These are phyloP conservation scores for Danielia reshetovae DNA, from an alignment of 805 yeast genomes.

Conservation along the genomic window DNA sequence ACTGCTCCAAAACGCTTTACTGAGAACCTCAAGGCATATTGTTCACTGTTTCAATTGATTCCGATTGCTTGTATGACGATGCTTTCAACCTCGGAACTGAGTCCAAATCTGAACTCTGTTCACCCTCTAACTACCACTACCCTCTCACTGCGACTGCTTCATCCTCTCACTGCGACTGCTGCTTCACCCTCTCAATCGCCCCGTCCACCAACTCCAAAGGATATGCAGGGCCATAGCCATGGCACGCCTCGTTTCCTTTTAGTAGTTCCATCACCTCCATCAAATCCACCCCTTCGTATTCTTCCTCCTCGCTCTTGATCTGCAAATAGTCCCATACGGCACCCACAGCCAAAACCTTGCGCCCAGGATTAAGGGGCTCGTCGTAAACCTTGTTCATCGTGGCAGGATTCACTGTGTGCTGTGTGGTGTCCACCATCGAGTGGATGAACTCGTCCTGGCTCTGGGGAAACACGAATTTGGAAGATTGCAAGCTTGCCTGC, in stretches of 20 bases:
- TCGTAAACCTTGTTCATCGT: conserved; percentile 31
- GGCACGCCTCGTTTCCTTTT: conserved; percentile 70
- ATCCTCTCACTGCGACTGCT: not conserved
- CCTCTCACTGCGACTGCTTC: not conserved
- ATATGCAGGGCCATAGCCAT: conserved; percentile 75
- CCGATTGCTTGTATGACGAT: too few species aligned
- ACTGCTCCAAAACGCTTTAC: too few species aligned
- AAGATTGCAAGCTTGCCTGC: conserved; percentile 1
- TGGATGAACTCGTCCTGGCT: conserved; percentile 32
- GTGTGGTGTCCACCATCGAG: conserved; percentile 18
- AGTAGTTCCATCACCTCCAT: conserved; percentile 54
- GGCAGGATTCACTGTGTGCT: conserved; percentile 18
- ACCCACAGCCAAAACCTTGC: conserved; percentile 59
- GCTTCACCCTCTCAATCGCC: conserved; percentile 6
- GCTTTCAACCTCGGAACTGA: too few species aligned
- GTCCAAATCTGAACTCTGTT: conserved; percentile 1
- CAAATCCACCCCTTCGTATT: conserved; percentile 50
- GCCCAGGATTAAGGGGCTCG: conserved; percentile 36
- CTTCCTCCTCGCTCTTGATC: conserved; percentile 43
- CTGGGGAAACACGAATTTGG: conserved; percentile 32
- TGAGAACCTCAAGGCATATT: too few species aligned
- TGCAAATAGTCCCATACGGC: conserved; percentile 81
- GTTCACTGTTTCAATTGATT: too few species aligned
- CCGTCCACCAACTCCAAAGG: conserved; percentile 41
- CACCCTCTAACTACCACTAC: not conserved